Conservation (phyloP, 225 moss, liverwort and hornwort species). For the Thuidium tamariscinum region DNA sequence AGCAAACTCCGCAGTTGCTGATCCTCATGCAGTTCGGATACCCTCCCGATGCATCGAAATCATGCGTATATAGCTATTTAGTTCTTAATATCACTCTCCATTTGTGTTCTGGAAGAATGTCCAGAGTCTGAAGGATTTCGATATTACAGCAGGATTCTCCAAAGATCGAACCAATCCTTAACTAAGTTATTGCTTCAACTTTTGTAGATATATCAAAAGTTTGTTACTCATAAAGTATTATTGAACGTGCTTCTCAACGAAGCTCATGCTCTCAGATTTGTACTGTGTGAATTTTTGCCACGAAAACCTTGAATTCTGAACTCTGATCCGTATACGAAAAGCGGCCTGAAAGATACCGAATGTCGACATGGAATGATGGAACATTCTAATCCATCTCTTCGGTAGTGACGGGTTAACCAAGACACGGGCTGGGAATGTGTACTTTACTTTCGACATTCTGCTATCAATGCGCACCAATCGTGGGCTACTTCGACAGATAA, state of each 20-base stretch:
- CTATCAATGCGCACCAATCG: not conserved
- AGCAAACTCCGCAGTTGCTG: not conserved
- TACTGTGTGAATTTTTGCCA: not conserved
- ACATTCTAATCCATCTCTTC: not conserved
- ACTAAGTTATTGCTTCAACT: not conserved
- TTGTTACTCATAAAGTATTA: not conserved
- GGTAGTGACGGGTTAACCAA: not conserved
- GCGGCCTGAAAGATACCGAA: not conserved
- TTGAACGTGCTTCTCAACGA: not conserved
- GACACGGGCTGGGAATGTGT: not conserved
- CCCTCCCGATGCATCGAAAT: not conserved
- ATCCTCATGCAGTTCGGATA: not conserved
- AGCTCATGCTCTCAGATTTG: not conserved
- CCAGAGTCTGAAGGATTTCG: not conserved
- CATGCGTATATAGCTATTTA: not conserved
- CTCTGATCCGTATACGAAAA: not conserved
- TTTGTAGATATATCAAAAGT: not conserved
- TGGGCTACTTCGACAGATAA: not conserved
- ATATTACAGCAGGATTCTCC: not conserved
- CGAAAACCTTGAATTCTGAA: not conserved
- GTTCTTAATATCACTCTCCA: not conserved
- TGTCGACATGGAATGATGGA: not conserved
- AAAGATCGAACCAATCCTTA: not conserved
- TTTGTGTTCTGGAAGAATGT: not conserved
- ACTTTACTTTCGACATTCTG: not conserved